Evolutionary conservation across 2,329 filamentous ascomycete genomes (phyloP).

Genomic region (Colletotrichum scovillei): DNA sequence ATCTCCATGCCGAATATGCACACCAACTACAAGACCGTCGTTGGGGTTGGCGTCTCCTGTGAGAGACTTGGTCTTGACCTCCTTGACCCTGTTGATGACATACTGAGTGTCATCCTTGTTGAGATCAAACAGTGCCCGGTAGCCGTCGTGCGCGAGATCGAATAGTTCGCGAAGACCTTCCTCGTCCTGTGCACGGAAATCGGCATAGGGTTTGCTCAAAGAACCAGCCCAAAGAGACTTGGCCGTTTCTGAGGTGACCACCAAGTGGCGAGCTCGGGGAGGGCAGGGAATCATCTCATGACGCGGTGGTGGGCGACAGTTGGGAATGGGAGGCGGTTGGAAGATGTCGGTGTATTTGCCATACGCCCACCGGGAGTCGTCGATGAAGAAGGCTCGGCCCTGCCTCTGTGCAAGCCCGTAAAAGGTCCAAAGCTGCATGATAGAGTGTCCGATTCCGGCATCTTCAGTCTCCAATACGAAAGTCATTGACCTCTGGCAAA

Average conservation of each 20-base stretch:
- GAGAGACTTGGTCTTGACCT: slow-evolving; percentile 62
- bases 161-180: slow-evolving; percentile 70
- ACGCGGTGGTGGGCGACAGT: slow-evolving; percentile 77
- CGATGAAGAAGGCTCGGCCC: slow-evolving; percentile 82
- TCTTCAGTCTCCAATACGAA: slow-evolving; percentile 80
- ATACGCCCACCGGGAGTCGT: slow-evolving; percentile 87
- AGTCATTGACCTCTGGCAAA: slow-evolving; percentile 79
- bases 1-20: slow-evolving; percentile 86
- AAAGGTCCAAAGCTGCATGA: slow-evolving; percentile 86
- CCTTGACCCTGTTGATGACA: slow-evolving; percentile 67
- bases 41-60: slow-evolving; percentile 55
- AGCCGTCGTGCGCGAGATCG: slow-evolving; percentile 75
- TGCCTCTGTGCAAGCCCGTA: slow-evolving; percentile 84
- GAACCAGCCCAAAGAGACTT: slow-evolving; percentile 72
- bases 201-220: slow-evolving; percentile 65
- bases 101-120: slow-evolving; percentile 74
- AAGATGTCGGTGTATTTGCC: slow-evolving; percentile 82
- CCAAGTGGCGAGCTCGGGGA: slow-evolving; percentile 77
- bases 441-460: slow-evolving; percentile 79
- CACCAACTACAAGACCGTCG: slow-evolving; percentile 70
- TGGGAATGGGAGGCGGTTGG: slow-evolving; percentile 70
- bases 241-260: slow-evolving; percentile 77
- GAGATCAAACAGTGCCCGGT: slow-evolving; percentile 80
- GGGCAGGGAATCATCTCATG: slow-evolving; percentile 85
- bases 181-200: slow-evolving; percentile 50